Base-by-base conservation (phyloP, 257 asterid species). In the Nicotiana knightiana region DNA sequence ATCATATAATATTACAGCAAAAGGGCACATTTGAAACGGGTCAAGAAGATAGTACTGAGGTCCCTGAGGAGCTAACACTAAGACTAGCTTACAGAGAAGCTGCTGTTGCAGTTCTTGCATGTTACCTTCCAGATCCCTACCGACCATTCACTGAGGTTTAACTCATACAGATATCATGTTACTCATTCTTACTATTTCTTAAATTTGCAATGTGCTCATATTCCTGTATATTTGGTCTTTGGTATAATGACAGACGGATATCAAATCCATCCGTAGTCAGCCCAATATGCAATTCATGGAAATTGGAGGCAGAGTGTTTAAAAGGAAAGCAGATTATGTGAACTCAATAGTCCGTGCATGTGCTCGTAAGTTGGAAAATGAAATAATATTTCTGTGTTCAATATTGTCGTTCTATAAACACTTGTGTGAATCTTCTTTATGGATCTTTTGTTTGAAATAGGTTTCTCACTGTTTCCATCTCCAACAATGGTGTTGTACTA, bases 41-140 rank as follows among this genome's bases (percentile, higher is more conserved):
- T 82, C 98, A 96, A 90, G 99, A 96, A 83, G 99, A 96, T 85
- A 88, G 90, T 67, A 89, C 91, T 68, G 98, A 92, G 81, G 97
- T 96, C 81, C 99, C 99, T 51, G 97, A 94, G 86, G 99, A 94
- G 88, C 87, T 96, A 68, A 96, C 93, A 84, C 89, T 94, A 85
- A 92, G 99, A 87, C 87, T 94, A 88, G 99, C 99, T 78, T 94
- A 94, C 83, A 83, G 99, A 83, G 99, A 96, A 92, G 99, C 99
- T 68, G 97, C 98, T 81, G 97, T 96, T 83, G 97, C 99, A 77
- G 89, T 96, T 88, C 93, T 96, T 87, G 95, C 95, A 81, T 96
- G 99, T 87, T 83, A 81, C 89, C 86, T 96, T 83, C 99, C 98
- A 64, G 97, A 96, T 89, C 89, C 97, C 64, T 87, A 87, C 85